Evolutionary conservation across 2,329 filamentous ascomycete species (phyloP).

Genomic region (Hymenoscyphus occultus): DNA sequence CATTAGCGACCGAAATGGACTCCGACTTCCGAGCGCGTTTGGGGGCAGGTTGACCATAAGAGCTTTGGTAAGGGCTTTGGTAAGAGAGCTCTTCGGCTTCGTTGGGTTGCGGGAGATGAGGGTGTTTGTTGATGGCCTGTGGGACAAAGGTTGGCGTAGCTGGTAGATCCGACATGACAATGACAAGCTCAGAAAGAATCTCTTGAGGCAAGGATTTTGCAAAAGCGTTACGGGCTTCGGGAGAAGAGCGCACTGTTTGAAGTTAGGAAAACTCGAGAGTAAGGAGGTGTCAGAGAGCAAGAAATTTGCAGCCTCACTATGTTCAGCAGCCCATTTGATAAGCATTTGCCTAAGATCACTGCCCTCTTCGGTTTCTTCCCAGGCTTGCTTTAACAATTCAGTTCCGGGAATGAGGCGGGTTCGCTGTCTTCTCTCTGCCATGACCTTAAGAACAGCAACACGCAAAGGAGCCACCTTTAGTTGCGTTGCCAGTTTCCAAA

Average conservation of each 20-base stretch:
- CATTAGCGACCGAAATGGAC: slow-evolving; percentile 9
- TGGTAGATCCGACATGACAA: slow-evolving; percentile 57
- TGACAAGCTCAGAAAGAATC: slow-evolving; percentile 60
- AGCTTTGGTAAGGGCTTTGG: slow-evolving; percentile 28
- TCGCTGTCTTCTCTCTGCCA: slow-evolving; percentile 52
- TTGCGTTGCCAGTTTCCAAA: slow-evolving; percentile 33
- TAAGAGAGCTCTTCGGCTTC: slow-evolving; percentile 33
- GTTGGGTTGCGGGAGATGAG: slow-evolving; percentile 48
- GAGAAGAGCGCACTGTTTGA: slow-evolving; percentile 46
- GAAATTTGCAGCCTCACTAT: slow-evolving; percentile 38
- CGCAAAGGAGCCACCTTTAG: slow-evolving; percentile 31
- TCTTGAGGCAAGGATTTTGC: slow-evolving; percentile 60
- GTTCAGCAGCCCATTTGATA: slow-evolving; percentile 61
- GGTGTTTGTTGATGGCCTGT: slow-evolving; percentile 16
- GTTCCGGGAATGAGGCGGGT: slow-evolving; percentile 57
- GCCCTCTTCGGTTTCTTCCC: slow-evolving; percentile 59
- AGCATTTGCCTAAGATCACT: slow-evolving; percentile 58
- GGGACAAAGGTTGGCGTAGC: slow-evolving; percentile 22
- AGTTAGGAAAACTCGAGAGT: background rate
- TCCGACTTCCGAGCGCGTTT: slow-evolving; percentile 30
- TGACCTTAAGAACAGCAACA: slow-evolving; percentile 47
- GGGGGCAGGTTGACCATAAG: slow-evolving; percentile 34
- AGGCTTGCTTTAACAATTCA: slow-evolving; percentile 57
- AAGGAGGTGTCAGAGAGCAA: background rate
- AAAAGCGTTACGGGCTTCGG: slow-evolving; percentile 53